These are phyloP conservation scores for Ceratocystis alfenasii DNA, from an alignment of 2,329 filamentous ascomycete genomes.

Conservation along the genomic window DNA sequence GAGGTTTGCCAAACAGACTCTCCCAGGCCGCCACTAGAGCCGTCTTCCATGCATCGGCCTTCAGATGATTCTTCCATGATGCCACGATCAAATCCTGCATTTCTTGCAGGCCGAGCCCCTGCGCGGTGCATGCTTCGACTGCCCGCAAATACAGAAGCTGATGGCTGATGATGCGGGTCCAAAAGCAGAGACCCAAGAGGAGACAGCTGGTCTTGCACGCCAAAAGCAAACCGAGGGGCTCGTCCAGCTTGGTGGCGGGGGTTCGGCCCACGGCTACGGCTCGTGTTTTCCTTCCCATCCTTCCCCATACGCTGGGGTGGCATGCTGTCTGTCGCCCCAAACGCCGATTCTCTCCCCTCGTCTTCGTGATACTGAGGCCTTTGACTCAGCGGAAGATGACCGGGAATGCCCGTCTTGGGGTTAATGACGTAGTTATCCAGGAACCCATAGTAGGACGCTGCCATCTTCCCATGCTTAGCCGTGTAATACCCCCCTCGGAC, in stretches of 20 bases:
- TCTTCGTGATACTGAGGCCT: conserved; percentile 28
- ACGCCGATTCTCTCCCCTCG: neutral
- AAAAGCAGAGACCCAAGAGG: conserved; percentile 63
- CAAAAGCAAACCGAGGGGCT: conserved; percentile 11
- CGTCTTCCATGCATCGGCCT: conserved; percentile 31
- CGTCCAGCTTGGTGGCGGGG: conserved; percentile 10
- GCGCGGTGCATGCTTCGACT: conserved; percentile 37
- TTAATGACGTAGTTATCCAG: conserved; percentile 80
- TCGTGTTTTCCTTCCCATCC: conserved; percentile 6
- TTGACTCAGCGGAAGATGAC: conserved; percentile 45
- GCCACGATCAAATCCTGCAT: neutral
- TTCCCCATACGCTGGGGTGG: neutral
- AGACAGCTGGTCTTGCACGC: conserved; percentile 54
- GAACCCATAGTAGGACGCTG: conserved; percentile 92
- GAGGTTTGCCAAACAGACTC: conserved; percentile 51
- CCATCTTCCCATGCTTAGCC: conserved; percentile 95
- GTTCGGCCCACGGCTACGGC: neutral
- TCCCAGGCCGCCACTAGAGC: conserved; percentile 44
- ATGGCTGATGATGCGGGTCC: conserved; percentile 64
- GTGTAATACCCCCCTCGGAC: conserved; percentile 86
- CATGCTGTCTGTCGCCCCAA: neutral
- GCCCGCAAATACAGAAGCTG: conserved; percentile 34
- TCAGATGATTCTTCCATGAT: conserved; percentile 14
- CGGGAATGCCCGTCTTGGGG: conserved; percentile 53
- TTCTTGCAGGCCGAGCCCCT: conserved; percentile 29